These are phyloP conservation scores for Pulveroboletus sp. DNA, from an alignment of 768 basidiomycete species.

Conservation along the genomic window DNA sequence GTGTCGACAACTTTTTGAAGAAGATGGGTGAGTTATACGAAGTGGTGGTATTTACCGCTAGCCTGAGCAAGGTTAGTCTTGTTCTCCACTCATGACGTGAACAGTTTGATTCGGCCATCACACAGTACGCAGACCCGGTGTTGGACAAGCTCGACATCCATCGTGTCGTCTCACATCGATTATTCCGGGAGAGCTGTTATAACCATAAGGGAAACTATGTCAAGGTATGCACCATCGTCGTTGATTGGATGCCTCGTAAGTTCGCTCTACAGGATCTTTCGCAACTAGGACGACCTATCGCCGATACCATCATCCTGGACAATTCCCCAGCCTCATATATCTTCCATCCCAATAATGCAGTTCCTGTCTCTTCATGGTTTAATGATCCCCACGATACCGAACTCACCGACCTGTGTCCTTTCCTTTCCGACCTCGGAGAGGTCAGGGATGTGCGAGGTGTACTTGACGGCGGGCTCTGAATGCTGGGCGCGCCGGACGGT, in stretches of 20 bases:
- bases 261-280: slow-evolving; percentile 85
- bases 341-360: slow-evolving; percentile 98
- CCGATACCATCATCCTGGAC: slow-evolving; percentile 95
- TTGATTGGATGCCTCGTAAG: not conserved
- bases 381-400: slow-evolving; percentile 99
- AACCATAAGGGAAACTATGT: slow-evolving; percentile 99
- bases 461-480: slow-evolving; percentile 78
- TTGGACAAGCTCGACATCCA: slow-evolving; percentile 94
- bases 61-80: slow-evolving; percentile 83
- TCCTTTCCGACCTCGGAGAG: slow-evolving; percentile 81
- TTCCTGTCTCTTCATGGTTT: slow-evolving; percentile 99
- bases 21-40: slow-evolving; percentile 99
- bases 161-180: slow-evolving; percentile 87
- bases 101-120: slow-evolving; percentile 10
- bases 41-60: slow-evolving; percentile 96
- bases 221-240: slow-evolving; percentile 60
- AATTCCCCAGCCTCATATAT: slow-evolving; percentile 99
- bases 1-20: slow-evolving; percentile 95
- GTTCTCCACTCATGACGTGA: not conserved
- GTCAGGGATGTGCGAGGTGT: slow-evolving; percentile 92
- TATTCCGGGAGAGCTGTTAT: slow-evolving; percentile 98
- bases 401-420: slow-evolving; percentile 91
- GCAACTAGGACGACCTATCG: slow-evolving; percentile 91
- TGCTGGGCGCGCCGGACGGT: slow-evolving; percentile 18
- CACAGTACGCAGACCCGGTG: slow-evolving; percentile 96